Base-by-base conservation (phyloP, 2,329 filamentous ascomycete genomes). In the Cladosporium sphaerospermum region DNA sequence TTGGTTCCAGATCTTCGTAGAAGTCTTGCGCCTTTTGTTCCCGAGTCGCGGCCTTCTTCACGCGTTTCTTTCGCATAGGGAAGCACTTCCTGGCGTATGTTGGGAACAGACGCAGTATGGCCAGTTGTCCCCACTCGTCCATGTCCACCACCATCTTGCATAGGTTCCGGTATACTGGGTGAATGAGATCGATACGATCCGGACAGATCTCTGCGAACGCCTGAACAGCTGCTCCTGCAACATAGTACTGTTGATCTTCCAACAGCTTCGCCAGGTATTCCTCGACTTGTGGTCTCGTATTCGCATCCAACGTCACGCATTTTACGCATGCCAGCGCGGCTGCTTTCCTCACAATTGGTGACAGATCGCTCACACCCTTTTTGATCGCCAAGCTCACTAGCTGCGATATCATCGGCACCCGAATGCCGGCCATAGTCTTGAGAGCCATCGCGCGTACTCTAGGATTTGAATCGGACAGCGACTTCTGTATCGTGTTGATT, bases 401-500 rank as follows among this genome's bases (percentile, higher is more conserved):
- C 73, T 97, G 93, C 64, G 89, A 95, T 71, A 99, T 99, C 48
- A 96, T 91, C 0, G 93, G 92, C 1, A 99, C 92, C n/a, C 88
- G 82, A 58, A 99, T 97, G 10, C 89, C 90, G 0, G 91, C 95
- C 92, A 99, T 99, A 59, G 93, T 96, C 58, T 91, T 89, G 57
- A 99, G 78, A 0, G 93, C 93, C 64, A 99, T 85, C 18, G 92
- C 89, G 60, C 93, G 85, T 16, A 96, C 84, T 66, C 95, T 88
- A 1, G 93, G 89, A 68, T 91, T 96, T 54, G 85, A 78, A 71
- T 99, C 93, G 19, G 90, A 95, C 54, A 99, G 81, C 9, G 92
- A 96, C 72, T 96, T 97, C 68, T 99, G 93, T 62, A 99, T 97
- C 6, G 93, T 95, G 73, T 99, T 99, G 79, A 99, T 96, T 55